Evolutionary conservation across 768 basidiomycete genomes (phyloP).

Genomic region (Melanogaster broomeanus): DNA sequence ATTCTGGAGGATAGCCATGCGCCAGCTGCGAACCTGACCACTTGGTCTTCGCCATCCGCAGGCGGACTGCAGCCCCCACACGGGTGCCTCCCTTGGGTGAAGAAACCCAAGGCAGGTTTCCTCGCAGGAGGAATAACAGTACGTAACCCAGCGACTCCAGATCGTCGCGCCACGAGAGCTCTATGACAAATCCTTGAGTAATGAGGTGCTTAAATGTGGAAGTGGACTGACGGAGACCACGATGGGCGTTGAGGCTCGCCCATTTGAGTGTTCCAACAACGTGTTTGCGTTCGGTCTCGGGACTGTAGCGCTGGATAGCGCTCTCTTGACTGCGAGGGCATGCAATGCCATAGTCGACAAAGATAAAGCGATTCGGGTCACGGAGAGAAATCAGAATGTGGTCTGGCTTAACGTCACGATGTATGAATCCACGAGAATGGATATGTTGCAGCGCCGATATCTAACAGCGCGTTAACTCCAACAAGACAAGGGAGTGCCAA

Average conservation of each 20-base stretch:
- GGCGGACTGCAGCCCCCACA: too few relatives aligned
- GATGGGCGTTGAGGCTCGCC: conserved; percentile 36
- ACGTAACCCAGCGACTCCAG: too few relatives aligned
- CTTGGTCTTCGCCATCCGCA: too few relatives aligned
- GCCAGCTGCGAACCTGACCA: too few relatives aligned
- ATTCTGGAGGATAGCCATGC: too few relatives aligned
- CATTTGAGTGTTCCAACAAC: conserved; percentile 33
- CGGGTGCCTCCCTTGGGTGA: too few relatives aligned
- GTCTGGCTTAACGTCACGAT: conserved; percentile 39
- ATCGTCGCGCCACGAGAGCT: conserved; percentile 1
- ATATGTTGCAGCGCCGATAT: neutral
- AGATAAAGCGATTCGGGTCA: conserved; percentile 24
- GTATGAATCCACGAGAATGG: conserved; percentile 25
- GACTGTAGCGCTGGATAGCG: conserved; percentile 17
- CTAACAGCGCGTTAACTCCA: neutral
- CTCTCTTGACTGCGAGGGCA: neutral
- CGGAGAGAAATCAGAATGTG: conserved; percentile 32
- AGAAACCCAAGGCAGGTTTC: too few relatives aligned
- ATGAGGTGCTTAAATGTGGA: neutral
- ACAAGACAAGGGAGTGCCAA: neutral
- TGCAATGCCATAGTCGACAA: conserved; percentile 37
- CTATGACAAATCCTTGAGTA: neutral
- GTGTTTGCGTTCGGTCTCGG: conserved; percentile 12
- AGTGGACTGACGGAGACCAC: neutral
- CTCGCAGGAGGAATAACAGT: too few relatives aligned